A percentile compares a stretch with the other conserved stretches of the same genome.
phyloP scores from a whole-genome alignment of 192 early-diverging fungal species.

The Coemansia sp. region DNA sequence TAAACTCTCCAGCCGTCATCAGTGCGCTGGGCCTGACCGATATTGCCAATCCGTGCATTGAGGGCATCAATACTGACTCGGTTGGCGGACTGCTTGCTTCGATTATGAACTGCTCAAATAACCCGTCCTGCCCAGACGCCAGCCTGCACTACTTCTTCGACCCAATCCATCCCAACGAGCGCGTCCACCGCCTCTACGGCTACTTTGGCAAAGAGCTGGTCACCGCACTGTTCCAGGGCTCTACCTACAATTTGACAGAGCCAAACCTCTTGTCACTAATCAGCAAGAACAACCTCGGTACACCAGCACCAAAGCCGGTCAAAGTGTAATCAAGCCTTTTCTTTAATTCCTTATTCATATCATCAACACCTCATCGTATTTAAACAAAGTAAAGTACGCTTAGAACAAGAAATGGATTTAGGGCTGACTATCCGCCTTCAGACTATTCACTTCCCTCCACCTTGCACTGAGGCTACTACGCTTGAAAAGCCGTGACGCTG shows the following conservation, averaged over 20 bases:
- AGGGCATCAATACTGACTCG: slow-evolving; percentile 43
- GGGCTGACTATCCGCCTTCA: no score
- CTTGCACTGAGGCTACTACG: no score
- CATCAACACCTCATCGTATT: background rate
- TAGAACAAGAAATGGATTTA: background rate
- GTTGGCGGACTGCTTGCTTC: slow-evolving; percentile 34
- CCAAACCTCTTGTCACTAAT: slow-evolving; percentile 28
- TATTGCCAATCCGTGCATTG: slow-evolving; percentile 37
- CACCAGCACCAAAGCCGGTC: slow-evolving; percentile 38
- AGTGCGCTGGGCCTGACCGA: slow-evolving; percentile 41
- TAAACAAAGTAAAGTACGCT: background rate
- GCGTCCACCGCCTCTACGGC: slow-evolving; percentile 48
- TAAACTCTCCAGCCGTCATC: slow-evolving; percentile 13
- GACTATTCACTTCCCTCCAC: no score
- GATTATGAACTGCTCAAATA: slow-evolving; percentile 30
- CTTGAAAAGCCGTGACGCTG: no score
- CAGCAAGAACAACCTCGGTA: slow-evolving; percentile 28
- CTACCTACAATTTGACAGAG: slow-evolving; percentile 25
- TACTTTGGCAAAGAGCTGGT: slow-evolving; percentile 39
- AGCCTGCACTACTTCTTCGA: slow-evolving; percentile 52
- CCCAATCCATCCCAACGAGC: slow-evolving; percentile 49
- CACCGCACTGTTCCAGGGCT: slow-evolving; percentile 20
- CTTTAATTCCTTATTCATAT: background rate
- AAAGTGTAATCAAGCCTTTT: background rate
- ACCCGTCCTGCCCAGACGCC: slow-evolving; percentile 37